Base-by-base conservation (phyloP, 208 protist species). In the Trypanosoma melophagium region DNA sequence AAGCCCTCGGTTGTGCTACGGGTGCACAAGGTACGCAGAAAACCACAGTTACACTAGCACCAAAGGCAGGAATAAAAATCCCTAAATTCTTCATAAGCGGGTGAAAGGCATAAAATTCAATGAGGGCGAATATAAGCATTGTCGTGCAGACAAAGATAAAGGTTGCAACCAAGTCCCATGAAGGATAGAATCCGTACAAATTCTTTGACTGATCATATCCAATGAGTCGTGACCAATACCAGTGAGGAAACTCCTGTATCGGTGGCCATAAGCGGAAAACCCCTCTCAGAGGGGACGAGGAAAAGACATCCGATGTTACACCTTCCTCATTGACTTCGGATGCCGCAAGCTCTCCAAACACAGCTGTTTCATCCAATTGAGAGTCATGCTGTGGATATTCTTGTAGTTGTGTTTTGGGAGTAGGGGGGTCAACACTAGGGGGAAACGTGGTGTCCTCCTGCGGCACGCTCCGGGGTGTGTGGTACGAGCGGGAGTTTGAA, bases 91-190 rank as follows among this genome's bases (percentile, higher is more conserved):
- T 86, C 44, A 61, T 57, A 17, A 82, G 38, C 0, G 69, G 76
- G 42, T 78, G 67, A 44, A 88, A 84, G n/a, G 28, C 79, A 62
- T 91, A 91, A 68, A 81, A 68, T 53, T 87, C 73, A 13, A 88
- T 81, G 5, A 91, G 67, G 12, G 66, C 75, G 21, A 91, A 44
- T 19, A 86, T 60, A 19, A 91, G 60, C n/a, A 91, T 42, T 22
- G 81, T 84, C 21, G 81, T 35, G 25, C 61, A 67, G 1, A 67
- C 69, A 45, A 91, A 91, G 25, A 88, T 56, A 62, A 85, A 81
- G 8, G 74, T 77, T 35, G 73, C 61, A 3, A 91, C 35, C 59
- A 77, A 69, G 56, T 88, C 76, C 74, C 66, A 76, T 10, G 72
- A 66, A 7, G 75, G 73, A 66, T 77, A 82, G 21, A 87, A 79